phyloP scores from a whole-genome alignment of 495 filamentous ascomycete species.

The Hypoxylon intermedium region DNA sequence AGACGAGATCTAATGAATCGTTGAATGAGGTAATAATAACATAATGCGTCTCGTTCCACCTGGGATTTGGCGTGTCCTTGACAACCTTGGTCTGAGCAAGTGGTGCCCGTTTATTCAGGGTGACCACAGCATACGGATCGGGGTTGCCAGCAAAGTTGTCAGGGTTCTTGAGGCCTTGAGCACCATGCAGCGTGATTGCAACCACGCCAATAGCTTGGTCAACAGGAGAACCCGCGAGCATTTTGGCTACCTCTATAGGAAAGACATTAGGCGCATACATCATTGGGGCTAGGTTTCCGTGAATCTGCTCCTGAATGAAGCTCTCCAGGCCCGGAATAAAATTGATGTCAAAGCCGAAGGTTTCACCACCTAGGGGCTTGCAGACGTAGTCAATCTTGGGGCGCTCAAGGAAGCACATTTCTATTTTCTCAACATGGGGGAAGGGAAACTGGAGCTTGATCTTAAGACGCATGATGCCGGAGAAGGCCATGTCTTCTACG shows the following conservation, averaged over 20 bases:
- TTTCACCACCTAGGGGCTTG: slow-evolving; percentile 95
- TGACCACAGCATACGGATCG: slow-evolving; percentile 90
- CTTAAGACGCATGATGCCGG: slow-evolving; percentile 93
- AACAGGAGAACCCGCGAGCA: slow-evolving; percentile 92
- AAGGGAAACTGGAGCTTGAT: slow-evolving; percentile 95
- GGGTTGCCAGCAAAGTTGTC: slow-evolving; percentile 93
- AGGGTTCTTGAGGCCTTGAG: slow-evolving; percentile 89
- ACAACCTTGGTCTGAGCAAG: slow-evolving; percentile 90
- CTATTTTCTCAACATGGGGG: slow-evolving; percentile 90
- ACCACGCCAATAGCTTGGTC: slow-evolving; percentile 96
- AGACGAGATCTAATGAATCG: slow-evolving; percentile 79
- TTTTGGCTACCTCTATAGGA: slow-evolving; percentile 97
- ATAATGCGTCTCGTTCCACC: slow-evolving; percentile 96
- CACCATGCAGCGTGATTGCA: slow-evolving; percentile 88
- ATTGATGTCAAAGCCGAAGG: slow-evolving; percentile 96
- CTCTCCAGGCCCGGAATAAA: slow-evolving; percentile 92
- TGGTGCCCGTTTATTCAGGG: slow-evolving; percentile 78
- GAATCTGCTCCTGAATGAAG: slow-evolving; percentile 96
- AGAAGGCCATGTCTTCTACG: slow-evolving; percentile 96
- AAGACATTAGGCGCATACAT: slow-evolving; percentile 98
- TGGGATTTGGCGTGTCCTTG: slow-evolving; percentile 81
- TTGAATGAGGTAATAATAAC: slow-evolving; percentile 89
- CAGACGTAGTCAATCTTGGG: slow-evolving; percentile 91
- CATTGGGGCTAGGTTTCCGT: slow-evolving; percentile 89
- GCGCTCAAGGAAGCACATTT: slow-evolving; percentile 82